A percentile compares a stretch with the other conserved stretches of the same genome.
phyloP scores from a whole-genome alignment of 2,329 filamentous ascomycete genomes.

The Ophiostoma sp. region DNA sequence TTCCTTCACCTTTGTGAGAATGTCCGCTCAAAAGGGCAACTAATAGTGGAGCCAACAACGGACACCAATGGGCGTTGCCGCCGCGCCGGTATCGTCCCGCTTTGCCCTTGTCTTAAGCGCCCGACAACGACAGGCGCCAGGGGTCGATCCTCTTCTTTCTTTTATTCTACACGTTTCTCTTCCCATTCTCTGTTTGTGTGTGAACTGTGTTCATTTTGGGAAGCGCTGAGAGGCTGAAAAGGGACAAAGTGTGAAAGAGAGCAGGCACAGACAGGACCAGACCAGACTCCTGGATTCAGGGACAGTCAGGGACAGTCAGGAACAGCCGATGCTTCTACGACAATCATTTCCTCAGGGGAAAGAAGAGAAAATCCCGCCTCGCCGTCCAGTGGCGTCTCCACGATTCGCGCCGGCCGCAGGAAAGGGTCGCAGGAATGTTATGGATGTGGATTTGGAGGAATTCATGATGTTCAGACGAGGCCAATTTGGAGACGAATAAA shows the following conservation, averaged over 20 bases:
- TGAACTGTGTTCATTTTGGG: neutral
- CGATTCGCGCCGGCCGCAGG: constrained; percentile 17
- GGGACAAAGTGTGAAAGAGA: neutral
- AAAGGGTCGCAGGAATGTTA: neutral
- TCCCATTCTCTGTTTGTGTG: neutral
- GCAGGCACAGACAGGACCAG: neutral
- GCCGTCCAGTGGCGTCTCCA: neutral
- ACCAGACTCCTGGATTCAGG: constrained; percentile 1
- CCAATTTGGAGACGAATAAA: neutral
- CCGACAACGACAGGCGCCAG: neutral
- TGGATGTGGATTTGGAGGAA: neutral
- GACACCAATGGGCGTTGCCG: constrained; percentile 20
- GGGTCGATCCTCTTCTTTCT: neutral
- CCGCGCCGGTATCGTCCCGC: constrained; percentile 14
- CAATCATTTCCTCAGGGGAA: neutral
- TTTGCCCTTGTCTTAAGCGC: constrained; percentile 21
- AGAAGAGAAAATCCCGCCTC: neutral
- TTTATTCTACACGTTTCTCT: neutral
- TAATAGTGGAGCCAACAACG: neutral
- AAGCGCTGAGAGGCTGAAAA: constrained; percentile 16
- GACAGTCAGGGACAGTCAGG: neutral
- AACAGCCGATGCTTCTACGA: neutral
- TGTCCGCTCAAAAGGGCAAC: neutral
- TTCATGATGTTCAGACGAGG: neutral
- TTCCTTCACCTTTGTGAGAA: neutral